Conservation (phyloP, 129 eudicot species). For the Erigeron canadensis region DNA sequence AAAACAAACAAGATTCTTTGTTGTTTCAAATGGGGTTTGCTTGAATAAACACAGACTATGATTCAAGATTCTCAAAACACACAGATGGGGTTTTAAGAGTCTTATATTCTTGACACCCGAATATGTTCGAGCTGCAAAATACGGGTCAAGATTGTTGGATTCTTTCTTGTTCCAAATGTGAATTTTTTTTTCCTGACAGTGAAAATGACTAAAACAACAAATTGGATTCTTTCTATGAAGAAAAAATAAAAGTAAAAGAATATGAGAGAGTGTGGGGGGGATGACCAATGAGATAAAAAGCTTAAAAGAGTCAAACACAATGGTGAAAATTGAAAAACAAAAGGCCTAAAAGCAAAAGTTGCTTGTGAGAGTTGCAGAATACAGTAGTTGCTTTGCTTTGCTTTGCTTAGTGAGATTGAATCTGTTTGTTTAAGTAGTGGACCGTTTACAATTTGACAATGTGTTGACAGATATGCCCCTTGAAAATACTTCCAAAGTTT, state of each 20-base stretch:
- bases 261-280: constrained; percentile 5
- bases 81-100: constrained; percentile 1
- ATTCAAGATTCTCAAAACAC: constrained; percentile 4
- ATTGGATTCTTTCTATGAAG: constrained; percentile 14
- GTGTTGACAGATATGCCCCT: constrained; percentile 68
- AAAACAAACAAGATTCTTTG: constrained; percentile 10
- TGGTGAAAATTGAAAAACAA: constrained; percentile 31
- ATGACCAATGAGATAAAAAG: constrained; percentile 38
- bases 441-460: constrained; percentile 51
- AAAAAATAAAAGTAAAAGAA: constrained; percentile 1
- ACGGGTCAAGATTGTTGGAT: constrained; percentile 20
- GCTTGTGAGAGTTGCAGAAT: constrained; percentile 36
- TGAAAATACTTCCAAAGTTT: constrained; percentile 70
- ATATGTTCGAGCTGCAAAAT: neutral
- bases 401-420: constrained; percentile 30
- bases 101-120: neutral
- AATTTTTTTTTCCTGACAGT: neutral
- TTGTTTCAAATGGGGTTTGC: constrained; percentile 6
- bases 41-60: constrained; percentile 16
- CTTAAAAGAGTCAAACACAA: constrained; percentile 30
- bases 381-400: constrained; percentile 25
- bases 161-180: constrained; percentile 40
- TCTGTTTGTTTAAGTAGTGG: constrained; percentile 40
- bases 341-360: constrained; percentile 43
- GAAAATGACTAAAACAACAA: constrained; percentile 23